Base-by-base conservation (phyloP, 2,329 filamentous ascomycete species). In the Lecanicillium sp. region DNA sequence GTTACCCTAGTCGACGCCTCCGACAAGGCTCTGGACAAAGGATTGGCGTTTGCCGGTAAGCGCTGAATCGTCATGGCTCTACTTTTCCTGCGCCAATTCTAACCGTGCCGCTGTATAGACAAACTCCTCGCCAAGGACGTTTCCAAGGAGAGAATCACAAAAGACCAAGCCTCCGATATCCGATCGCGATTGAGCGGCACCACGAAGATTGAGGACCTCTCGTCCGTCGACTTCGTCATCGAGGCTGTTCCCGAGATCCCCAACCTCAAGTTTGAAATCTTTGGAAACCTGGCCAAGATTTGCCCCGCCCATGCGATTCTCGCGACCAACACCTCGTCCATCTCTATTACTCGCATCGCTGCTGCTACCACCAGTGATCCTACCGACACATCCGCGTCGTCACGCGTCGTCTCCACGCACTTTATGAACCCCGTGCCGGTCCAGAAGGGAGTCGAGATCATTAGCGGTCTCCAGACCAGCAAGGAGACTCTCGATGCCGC, bases 371-470 rank as follows among this genome's bases (percentile, higher is more conserved):
- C 80, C 18, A 70, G 71, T 40, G 79, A 94, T 56, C 83, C 87
- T 1, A 90, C 69, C 14, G 85, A 95, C 54, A 80, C 86, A 17
- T 82, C 81, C 31, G 84, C 81, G 29, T 84, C 87, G 31, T 90
- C 87, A 5, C 83, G 92, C 34, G 92, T 98, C 9, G 79, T 98
- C 40, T 87, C 87, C 37, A 97, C 92, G 13, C 92, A 98, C 63
- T 98, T 98, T 65, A 98, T 98, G 92, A 98, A 98, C 70, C 92
- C 92, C 0, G 92, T 98, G 0, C 92, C 92, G 3, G 68, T 98
- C 22, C 92, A 97, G 59, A 95, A 95, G 64, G 92, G 92, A 37
- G 92, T 98, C 5, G 92, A 98, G 66, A 96, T 98, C 54, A 97
- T 98, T 59, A 82, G 85, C 37, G 92, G 88, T 20, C 71, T 98